Evolutionary conservation across 352 stramenopile species (phyloP).

Genomic region (Plasmopara muralis): DNA sequence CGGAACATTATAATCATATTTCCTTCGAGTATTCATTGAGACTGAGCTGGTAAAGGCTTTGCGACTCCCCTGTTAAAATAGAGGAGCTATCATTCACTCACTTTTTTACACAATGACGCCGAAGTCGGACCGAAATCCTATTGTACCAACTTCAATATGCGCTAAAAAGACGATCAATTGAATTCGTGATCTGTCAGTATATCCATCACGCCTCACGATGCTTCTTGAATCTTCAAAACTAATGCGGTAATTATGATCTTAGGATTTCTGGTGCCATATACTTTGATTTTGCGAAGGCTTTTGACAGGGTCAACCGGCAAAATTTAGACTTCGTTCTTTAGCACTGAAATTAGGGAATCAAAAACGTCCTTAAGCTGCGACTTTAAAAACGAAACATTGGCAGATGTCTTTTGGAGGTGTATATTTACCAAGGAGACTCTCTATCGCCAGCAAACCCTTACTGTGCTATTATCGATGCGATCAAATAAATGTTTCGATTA

Average conservation of each 20-base stretch:
- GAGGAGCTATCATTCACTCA: background rate
- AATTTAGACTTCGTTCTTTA: background rate
- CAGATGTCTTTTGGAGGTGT: background rate
- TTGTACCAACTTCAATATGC: background rate
- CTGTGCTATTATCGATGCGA: background rate
- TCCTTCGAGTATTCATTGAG: background rate
- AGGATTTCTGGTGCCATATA: background rate
- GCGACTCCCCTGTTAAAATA: too few species aligned
- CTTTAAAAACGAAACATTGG: background rate
- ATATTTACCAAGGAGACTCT: background rate
- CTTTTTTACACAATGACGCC: background rate
- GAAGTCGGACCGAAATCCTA: background rate
- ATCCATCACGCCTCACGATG: background rate
- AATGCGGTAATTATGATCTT: background rate
- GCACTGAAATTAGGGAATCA: background rate
- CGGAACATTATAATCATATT: conserved; percentile 1
- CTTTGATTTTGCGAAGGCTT: conserved; percentile 4
- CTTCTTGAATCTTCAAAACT: background rate
- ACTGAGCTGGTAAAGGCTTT: background rate
- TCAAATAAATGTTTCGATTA: background rate
- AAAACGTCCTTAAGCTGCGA: background rate
- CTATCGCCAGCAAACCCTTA: background rate
- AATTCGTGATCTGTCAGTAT: background rate
- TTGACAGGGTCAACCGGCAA: conserved; percentile 10
- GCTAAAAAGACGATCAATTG: background rate